Base-by-base conservation (phyloP, 305 asterid genomes). In the Salvia sclarea region DNA sequence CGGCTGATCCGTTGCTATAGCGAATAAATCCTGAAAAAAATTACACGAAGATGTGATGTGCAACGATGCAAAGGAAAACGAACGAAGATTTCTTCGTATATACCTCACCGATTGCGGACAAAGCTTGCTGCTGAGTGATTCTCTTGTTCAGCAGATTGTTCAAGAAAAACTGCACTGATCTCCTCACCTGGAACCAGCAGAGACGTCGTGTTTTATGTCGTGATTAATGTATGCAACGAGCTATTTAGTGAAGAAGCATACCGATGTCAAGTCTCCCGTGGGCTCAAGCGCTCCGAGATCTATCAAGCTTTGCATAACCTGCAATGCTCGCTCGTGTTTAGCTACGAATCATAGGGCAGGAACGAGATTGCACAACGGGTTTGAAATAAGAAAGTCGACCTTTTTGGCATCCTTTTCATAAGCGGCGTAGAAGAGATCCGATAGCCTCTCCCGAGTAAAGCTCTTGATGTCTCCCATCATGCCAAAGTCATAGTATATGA, bases 401-500 rank as follows among this genome's bases (percentile, higher is more conserved):
- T 91, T 91, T 77, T 88, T 91, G 0, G 89, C 89, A 69, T 91
- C 95, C 82, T 88, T 88, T 67, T 91, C 97, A 54, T 91, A 91
- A 72, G 85, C 97, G 12, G 97, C 80, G 18, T 86, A 91, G 78
- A 91, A 91, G 56, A 91, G 83, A 16, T 80, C 81, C 43, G 88
- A 75, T 14, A 91, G 78, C 52, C 81, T 82, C 78, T 91, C 92
- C 71, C 86, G 71, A 3, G 95, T 85, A 74, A 88, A 88, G 73
- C 82, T 82, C 82, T 82, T 91, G 41, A 91, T 88, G 44, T 88
- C 96, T 57, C 97, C 97, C 97, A 91, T 91, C 97, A 91, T 88
- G 52, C 97, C 97, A 45, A 91, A 91, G 75, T 91, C 97, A 53
- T 91, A 91, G 77, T 86, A 91, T 75, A 91, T 91, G 63, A 91